Conservation (phyloP, 345 rosid genomes). For the Populus pruinosa region DNA sequence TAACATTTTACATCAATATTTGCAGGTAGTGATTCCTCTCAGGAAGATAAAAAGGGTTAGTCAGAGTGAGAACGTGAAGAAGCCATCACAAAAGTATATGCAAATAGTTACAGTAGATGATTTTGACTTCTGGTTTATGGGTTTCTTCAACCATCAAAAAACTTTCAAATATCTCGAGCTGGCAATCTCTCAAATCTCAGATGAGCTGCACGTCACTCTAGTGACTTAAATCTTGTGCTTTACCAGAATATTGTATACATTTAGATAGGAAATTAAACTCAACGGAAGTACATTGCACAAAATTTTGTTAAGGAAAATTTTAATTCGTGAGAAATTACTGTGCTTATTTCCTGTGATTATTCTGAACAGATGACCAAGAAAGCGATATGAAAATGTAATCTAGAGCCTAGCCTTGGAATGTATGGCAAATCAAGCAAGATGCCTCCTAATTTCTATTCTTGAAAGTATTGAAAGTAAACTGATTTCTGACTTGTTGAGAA, state of each 20-base stretch:
- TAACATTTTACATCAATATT: neutral
- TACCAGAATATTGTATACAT: no score
- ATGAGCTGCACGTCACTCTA: neutral
- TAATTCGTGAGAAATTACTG: no score
- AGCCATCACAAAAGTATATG: conserved; percentile 64
- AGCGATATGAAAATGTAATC: no score
- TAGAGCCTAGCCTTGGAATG: no score
- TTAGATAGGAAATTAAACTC: no score
- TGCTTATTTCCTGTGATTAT: no score
- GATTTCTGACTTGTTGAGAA: rapidly evolving
- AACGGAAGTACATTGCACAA: no score
- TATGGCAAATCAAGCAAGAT: no score
- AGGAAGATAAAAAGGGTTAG: conserved; percentile 50
- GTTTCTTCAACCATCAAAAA: conserved; percentile 8
- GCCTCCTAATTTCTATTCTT: no score
- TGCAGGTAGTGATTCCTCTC: conserved; percentile 57
- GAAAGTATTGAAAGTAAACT: no score
- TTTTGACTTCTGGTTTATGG: conserved; percentile 18
- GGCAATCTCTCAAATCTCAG: neutral
- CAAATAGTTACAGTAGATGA: conserved; percentile 49
- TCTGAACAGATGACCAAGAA: no score
- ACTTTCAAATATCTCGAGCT: neutral
- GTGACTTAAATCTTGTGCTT: neutral
- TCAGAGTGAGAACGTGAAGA: conserved; percentile 51
- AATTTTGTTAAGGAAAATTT: no score